A percentile compares a stretch with the other conserved stretches of the same genome.
Conservation (phyloP, 441 rosid genomes). For the Heliophila coronopifolia region DNA sequence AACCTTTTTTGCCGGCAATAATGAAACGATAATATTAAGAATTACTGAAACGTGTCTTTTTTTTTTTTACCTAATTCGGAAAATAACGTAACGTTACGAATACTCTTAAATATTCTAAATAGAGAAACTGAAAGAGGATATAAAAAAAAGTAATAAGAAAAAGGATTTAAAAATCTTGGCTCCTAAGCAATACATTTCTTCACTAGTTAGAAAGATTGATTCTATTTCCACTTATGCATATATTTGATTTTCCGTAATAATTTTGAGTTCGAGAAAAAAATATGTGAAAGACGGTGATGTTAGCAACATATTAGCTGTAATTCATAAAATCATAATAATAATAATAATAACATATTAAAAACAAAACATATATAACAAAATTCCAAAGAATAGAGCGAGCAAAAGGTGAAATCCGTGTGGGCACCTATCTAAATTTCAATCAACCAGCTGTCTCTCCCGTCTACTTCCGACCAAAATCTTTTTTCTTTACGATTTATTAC, state of each 20-base stretch:
- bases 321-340: background rate
- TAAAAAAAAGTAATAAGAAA: slow-evolving; percentile 15
- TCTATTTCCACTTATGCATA: background rate
- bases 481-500: slow-evolving; percentile 8
- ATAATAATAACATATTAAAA: background rate
- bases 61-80: background rate
- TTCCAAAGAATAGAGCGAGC: background rate
- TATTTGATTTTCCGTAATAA: background rate
- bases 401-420: slow-evolving; percentile 13
- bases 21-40: background rate
- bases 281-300: slow-evolving; percentile 3
- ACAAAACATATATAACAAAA: background rate
- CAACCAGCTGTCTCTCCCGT: slow-evolving; percentile 22
- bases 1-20: too few species aligned
- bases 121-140: background rate
- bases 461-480: slow-evolving; percentile 17
- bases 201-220: slow-evolving; percentile 15
- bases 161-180: slow-evolving; percentile 1
- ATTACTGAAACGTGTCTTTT: slow-evolving; percentile 10
- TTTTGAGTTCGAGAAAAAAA: too few species aligned
- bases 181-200: slow-evolving; percentile 19
- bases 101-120: background rate
- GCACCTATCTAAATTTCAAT: slow-evolving; percentile 7
- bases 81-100: background rate
- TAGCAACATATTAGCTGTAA: slow-evolving; percentile 7